Evolutionary conservation across 2,329 filamentous ascomycete genomes (phyloP).

Genomic region (Trichoderma cornu-damae): DNA sequence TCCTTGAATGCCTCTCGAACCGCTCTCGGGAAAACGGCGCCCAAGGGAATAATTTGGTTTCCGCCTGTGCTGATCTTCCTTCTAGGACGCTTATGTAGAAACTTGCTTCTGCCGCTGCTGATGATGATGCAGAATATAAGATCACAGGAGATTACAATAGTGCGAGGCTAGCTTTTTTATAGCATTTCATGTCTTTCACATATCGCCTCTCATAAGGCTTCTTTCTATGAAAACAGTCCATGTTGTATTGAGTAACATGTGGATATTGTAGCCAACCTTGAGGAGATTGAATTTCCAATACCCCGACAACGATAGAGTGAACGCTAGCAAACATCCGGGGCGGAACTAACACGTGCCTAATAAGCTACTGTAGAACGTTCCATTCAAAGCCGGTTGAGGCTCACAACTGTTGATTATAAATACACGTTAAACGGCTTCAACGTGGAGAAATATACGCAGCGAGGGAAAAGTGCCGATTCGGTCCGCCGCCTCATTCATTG

Average conservation of each 20-base stretch:
- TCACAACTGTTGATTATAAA: neutral
- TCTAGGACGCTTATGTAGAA: no score
- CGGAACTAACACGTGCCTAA: neutral
- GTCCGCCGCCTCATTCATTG: neutral
- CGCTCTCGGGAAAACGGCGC: conserved; percentile 49
- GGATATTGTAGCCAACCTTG: no score
- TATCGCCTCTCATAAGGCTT: no score
- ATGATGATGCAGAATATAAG: no score
- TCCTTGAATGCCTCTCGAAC: conserved; percentile 57
- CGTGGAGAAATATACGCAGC: neutral
- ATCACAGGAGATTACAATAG: no score
- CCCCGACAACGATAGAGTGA: neutral
- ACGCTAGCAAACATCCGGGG: neutral
- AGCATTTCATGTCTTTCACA: no score
- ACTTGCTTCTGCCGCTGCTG: no score
- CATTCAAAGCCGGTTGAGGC: neutral
- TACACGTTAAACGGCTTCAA: neutral
- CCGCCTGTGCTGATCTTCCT: conserved; percentile 50
- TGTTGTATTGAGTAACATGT: no score
- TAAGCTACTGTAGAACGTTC: neutral
- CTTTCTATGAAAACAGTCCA: no score
- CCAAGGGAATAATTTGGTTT: conserved; percentile 53
- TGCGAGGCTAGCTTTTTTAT: no score
- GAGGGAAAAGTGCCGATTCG: neutral
- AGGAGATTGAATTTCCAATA: no score